Evolutionary conservation across 495 filamentous ascomycete genomes (phyloP).

Genomic region (Cercophora sp.): DNA sequence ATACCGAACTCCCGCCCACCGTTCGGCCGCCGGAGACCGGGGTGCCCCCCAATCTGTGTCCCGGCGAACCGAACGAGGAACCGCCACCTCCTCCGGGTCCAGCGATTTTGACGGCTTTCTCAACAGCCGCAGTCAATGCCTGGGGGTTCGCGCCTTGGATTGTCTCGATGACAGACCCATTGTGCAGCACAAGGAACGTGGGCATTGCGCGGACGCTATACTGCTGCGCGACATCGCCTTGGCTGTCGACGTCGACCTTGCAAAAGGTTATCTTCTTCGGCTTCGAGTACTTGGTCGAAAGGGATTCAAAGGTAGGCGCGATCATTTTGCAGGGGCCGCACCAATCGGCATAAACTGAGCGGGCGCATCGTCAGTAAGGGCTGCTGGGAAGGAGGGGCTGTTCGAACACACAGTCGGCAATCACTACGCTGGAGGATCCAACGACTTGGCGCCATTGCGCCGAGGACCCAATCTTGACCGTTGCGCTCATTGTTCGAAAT

Average conservation of each 20-base stretch:
- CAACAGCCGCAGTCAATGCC: conserved; percentile 69
- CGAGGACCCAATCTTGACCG: conserved; percentile 36
- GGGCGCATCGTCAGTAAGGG: conserved; percentile 8
- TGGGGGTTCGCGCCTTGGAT: conserved; percentile 75
- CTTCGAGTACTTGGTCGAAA: conserved; percentile 51
- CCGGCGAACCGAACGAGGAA: conserved; percentile 38
- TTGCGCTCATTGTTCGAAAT: conserved; percentile 26
- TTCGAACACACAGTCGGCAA: conserved; percentile 44
- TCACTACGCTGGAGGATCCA: conserved; percentile 37
- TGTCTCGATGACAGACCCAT: conserved; percentile 63
- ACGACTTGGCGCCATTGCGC: conserved; percentile 43
- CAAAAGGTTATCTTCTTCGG: conserved; percentile 54
- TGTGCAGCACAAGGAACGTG: conserved; percentile 85
- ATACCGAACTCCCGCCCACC: conserved; percentile 19
- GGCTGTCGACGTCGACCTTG: conserved; percentile 60
- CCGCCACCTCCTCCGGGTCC: conserved; percentile 44
- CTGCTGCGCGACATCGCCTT: conserved; percentile 49
- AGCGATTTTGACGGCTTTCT: conserved; percentile 62
- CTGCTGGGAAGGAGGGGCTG: background rate
- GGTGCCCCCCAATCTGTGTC: conserved; percentile 32
- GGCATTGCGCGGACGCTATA: conserved; percentile 66
- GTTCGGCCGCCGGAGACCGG: conserved; percentile 18
- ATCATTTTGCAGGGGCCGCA: conserved; percentile 70
- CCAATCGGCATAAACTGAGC: conserved; percentile 61
- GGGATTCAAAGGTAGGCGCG: conserved; percentile 58